These are phyloP conservation scores for Tricholoma terreum DNA, from an alignment of 768 basidiomycete species.

Conservation along the genomic window DNA sequence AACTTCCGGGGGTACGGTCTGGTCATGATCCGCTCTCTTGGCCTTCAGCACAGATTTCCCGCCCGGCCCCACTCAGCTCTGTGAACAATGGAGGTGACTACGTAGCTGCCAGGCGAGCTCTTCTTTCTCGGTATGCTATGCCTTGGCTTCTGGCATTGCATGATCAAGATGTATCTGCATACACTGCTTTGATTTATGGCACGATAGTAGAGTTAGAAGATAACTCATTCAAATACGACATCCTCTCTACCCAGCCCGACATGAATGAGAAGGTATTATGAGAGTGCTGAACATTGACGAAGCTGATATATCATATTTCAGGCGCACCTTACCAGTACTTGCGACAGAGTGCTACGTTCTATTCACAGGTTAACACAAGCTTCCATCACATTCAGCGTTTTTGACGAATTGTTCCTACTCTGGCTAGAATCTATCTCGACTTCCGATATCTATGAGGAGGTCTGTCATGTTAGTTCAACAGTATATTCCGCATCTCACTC, in stretches of 20 bases:
- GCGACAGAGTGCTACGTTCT: slow-evolving; percentile 45
- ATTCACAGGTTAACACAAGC: slow-evolving; percentile 54
- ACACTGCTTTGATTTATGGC: slow-evolving; percentile 52
- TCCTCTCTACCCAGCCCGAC: slow-evolving; percentile 4
- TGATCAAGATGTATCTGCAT: slow-evolving; percentile 52
- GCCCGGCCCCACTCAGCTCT: slow-evolving; percentile 37
- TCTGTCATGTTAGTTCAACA: slow-evolving; percentile 21
- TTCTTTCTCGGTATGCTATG: slow-evolving; percentile 54
- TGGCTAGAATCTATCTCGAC: slow-evolving; percentile 53
- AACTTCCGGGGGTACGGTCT: slow-evolving; percentile 63
- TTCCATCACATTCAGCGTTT: slow-evolving; percentile 52
- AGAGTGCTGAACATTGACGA: background rate
- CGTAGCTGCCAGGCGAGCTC: slow-evolving; percentile 51
- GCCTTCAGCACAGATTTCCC: slow-evolving; percentile 43
- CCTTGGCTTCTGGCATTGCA: slow-evolving; percentile 73
- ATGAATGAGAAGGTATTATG: slow-evolving; percentile 13
- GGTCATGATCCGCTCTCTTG: slow-evolving; percentile 45
- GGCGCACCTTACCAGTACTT: slow-evolving; percentile 11
- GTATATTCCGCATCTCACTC: background rate
- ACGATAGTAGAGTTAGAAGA: slow-evolving; percentile 47
- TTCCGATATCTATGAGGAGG: slow-evolving; percentile 35
- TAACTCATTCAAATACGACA: slow-evolving; percentile 10
- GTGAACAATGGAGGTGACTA: slow-evolving; percentile 70
- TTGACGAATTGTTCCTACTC: slow-evolving; percentile 54
- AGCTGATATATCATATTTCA: background rate